Percentiles rank a stretch among this genome's conserved stretches.
phyloP scores from a whole-genome alignment of 257 asterid species.

The Ajuga chamaepitys region DNA sequence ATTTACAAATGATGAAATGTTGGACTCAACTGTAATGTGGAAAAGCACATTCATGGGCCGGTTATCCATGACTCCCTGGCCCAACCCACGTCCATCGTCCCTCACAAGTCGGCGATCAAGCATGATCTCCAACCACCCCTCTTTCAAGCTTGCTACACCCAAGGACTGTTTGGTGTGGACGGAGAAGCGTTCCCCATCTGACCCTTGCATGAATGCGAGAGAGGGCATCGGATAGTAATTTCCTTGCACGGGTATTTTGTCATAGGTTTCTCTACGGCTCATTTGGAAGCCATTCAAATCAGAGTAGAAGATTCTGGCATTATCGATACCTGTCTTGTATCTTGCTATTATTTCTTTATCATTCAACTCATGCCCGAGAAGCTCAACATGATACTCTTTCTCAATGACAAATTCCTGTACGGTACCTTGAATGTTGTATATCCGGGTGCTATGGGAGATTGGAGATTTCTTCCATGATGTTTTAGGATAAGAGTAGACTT shows the following conservation, averaged over 20 bases:
- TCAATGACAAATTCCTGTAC: conserved; percentile 73
- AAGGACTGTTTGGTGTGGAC: conserved; percentile 81
- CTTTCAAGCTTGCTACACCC: conserved; percentile 79
- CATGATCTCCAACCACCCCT: conserved; percentile 94
- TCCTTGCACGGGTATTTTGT: conserved; percentile 92
- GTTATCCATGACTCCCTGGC: conserved; percentile 96
- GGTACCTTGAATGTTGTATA: conserved; percentile 48
- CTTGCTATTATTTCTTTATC: conserved; percentile 70
- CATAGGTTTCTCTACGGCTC: conserved; percentile 92
- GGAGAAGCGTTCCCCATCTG: conserved; percentile 72
- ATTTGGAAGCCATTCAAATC: conserved; percentile 93
- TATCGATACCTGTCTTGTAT: conserved; percentile 64
- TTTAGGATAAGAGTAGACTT: conserved; percentile 68
- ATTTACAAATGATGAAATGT: conserved; percentile 43
- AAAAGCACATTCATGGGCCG: conserved; percentile 77
- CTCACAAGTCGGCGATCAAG: conserved; percentile 75
- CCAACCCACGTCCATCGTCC: conserved; percentile 96
- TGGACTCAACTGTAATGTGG: conserved; percentile 65
- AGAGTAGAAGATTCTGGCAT: conserved; percentile 65
- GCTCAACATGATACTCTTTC: conserved; percentile 97
- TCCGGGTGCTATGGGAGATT: conserved; percentile 79
- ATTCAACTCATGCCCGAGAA: conserved; percentile 51
- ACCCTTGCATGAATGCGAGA: conserved; percentile 77
- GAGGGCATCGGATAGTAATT: conserved; percentile 97
- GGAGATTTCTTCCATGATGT: conserved; percentile 66